Evolutionary conservation across 768 basidiomycete species (phyloP).

Genomic region (Podaxis rugospora): DNA sequence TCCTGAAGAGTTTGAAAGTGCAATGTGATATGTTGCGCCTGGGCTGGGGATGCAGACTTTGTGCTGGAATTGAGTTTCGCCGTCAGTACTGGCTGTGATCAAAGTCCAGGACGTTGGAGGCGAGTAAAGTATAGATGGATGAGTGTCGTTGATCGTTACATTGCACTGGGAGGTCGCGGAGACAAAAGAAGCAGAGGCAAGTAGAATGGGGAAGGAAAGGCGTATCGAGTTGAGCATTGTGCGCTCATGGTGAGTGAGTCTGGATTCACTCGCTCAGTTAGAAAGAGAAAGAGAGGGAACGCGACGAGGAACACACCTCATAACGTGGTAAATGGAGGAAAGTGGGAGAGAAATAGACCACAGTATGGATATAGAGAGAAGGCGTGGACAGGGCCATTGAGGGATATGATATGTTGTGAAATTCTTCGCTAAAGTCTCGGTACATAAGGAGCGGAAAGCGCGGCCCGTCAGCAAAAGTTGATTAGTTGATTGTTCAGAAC

Average conservation of each 20-base stretch:
- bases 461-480: not conserved
- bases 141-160: slow-evolving; percentile 33
- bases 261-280: not conserved
- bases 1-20: not conserved
- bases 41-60: not conserved
- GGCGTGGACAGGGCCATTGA: not conserved
- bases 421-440: slow-evolving; percentile 6
- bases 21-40: not conserved
- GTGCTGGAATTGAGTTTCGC: not conserved
- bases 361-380: not conserved
- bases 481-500: no score
- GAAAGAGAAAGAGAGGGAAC: not conserved
- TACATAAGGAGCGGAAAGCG: not conserved
- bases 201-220: not conserved
- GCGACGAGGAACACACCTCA: not conserved
- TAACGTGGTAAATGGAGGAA: not conserved
- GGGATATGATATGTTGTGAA: not conserved
- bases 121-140: slow-evolving; percentile 32
- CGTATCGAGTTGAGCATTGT: not conserved
- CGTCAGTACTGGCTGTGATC: slow-evolving; percentile 12
- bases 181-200: not conserved
- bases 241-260: not conserved
- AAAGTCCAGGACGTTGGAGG: slow-evolving; percentile 33
- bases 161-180: slow-evolving; percentile 16
- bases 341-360: not conserved